Conservation (phyloP, 2,329 filamentous ascomycete genomes). For the Pseudopyricularia javanii region DNA sequence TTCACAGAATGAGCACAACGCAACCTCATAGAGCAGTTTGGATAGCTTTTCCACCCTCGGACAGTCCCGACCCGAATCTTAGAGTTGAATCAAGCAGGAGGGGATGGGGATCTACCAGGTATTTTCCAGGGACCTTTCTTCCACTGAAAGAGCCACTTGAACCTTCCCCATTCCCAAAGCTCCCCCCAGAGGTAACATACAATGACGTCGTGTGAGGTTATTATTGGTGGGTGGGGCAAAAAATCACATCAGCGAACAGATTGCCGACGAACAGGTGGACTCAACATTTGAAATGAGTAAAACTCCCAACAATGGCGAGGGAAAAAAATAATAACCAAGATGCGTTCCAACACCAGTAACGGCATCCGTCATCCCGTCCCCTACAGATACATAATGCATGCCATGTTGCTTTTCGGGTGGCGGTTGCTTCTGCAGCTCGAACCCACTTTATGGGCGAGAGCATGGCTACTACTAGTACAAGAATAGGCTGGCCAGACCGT, state of each 20-base stretch:
- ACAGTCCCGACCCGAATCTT: neutral
- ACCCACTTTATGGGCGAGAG: too few relatives aligned
- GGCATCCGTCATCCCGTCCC: neutral
- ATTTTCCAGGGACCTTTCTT: neutral
- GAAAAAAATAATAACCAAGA: neutral
- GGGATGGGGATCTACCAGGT: neutral
- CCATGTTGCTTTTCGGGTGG: neutral
- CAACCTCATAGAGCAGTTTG: neutral
- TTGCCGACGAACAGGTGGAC: neutral
- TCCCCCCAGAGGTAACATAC: neutral
- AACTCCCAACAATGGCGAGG: neutral
- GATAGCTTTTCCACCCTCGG: neutral
- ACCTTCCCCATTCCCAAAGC: neutral
- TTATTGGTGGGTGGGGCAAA: conserved; percentile 1
- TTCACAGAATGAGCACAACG: neutral
- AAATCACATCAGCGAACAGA: neutral
- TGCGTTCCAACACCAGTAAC: neutral
- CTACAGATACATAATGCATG: neutral
- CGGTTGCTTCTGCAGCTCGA: neutral
- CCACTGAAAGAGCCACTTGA: neutral
- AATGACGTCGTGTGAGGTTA: conserved; percentile 2
- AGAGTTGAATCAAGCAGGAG: neutral
- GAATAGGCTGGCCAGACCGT: too few relatives aligned
- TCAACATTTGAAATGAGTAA: neutral
- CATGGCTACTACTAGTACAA: too few relatives aligned